phyloP scores from a whole-genome alignment of 331 rosid genomes.

The Spiraea crenata region DNA sequence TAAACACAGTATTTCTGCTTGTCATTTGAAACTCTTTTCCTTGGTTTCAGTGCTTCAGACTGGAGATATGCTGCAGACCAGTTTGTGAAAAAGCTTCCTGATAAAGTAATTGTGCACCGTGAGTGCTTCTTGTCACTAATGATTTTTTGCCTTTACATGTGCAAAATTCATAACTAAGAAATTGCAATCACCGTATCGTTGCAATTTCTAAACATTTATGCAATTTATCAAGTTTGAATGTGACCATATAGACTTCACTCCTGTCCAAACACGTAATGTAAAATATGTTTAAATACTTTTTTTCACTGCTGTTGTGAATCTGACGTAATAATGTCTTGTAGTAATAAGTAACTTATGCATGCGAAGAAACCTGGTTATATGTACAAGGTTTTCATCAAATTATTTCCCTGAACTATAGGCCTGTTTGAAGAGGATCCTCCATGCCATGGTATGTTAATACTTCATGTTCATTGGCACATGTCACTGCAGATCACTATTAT shows the following conservation, averaged over 20 bases:
- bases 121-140: constrained; percentile 40
- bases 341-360: background rate
- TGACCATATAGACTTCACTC: background rate
- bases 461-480: background rate
- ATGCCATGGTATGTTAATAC: background rate
- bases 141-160: constrained; percentile 11
- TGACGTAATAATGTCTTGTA: background rate
- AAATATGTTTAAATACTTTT: background rate
- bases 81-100: constrained; percentile 78
- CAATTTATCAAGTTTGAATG: background rate
- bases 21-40: constrained; percentile 16
- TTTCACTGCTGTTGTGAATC: background rate
- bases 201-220: background rate
- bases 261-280: background rate
- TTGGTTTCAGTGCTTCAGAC: constrained; percentile 75
- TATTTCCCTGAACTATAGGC: background rate
- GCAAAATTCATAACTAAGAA: background rate
- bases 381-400: background rate
- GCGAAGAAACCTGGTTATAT: background rate
- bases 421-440: background rate
- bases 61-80: constrained; percentile 86
- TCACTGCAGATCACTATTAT: no score
- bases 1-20: background rate
- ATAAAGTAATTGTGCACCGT: constrained; percentile 89
- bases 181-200: background rate